phyloP scores from a whole-genome alignment of 495 filamentous ascomycete genomes.

The Trichoderma reesei region DNA sequence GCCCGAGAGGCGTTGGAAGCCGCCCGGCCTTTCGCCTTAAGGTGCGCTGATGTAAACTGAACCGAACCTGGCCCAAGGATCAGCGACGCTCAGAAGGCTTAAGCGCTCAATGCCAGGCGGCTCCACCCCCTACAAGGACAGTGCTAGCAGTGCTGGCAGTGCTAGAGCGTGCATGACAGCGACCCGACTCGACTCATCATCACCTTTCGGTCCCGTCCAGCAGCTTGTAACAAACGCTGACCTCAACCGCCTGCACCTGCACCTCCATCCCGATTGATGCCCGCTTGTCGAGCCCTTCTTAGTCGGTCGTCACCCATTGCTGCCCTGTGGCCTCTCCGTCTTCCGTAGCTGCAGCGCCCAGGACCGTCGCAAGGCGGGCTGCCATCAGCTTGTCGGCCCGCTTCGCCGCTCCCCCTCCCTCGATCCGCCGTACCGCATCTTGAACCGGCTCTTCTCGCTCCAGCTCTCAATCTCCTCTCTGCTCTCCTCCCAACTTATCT shows the following conservation, averaged over 20 bases:
- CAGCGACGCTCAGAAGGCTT: slow-evolving; percentile 1
- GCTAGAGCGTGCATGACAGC: neutral
- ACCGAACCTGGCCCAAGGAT: too few species aligned
- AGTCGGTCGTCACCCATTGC: neutral
- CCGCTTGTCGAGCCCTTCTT: neutral
- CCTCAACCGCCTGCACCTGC: too few species aligned
- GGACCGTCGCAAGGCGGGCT: neutral
- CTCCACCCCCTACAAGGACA: neutral
- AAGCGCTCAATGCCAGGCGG: neutral
- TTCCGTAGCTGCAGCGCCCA: too few species aligned
- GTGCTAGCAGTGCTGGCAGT: neutral
- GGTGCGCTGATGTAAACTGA: too few species aligned
- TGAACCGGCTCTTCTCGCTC: neutral
- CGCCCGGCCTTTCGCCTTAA: too few species aligned
- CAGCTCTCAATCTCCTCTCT: too few species aligned
- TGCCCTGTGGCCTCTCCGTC: neutral
- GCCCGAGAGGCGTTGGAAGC: too few species aligned
- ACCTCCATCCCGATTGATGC: too few species aligned
- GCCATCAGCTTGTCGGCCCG: neutral
- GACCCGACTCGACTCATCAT: neutral
- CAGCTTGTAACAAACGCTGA: too few species aligned
- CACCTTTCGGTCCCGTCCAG: neutral
- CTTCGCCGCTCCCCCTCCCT: slow-evolving; percentile 6
- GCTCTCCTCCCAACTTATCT: neutral
- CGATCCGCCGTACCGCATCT: neutral